Percentiles rank a stretch among this genome's conserved stretches.
Conservation (phyloP, 1,139 yeast genomes). For the Saccharomyces hybrid region DNA sequence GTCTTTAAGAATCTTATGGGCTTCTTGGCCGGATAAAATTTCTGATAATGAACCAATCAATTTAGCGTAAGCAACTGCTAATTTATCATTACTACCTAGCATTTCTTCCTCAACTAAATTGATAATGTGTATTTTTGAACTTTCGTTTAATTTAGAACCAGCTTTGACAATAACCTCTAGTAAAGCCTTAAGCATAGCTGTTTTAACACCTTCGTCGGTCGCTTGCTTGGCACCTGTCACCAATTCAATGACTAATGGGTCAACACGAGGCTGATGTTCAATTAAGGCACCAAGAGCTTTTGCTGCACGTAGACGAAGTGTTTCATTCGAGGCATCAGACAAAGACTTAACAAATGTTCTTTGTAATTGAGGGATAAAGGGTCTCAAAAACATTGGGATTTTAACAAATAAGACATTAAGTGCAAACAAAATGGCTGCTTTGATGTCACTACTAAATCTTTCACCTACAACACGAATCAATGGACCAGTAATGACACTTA, state of each 20-base stretch:
- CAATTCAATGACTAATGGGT: slow-evolving; percentile 80
- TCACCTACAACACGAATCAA: slow-evolving; percentile 97
- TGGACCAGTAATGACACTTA: slow-evolving; percentile 94
- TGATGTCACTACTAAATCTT: slow-evolving; percentile 80
- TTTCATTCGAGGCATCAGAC: slow-evolving; percentile 65
- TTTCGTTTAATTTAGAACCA: slow-evolving; percentile 68
- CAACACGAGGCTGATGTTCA: slow-evolving; percentile 87
- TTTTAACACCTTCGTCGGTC: slow-evolving; percentile 59
- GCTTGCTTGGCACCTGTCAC: slow-evolving; percentile 64
- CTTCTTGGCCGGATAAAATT: slow-evolving; percentile 59
- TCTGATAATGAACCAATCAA: slow-evolving; percentile 70
- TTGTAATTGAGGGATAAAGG: slow-evolving; percentile 95
- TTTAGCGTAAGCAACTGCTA: slow-evolving; percentile 69
- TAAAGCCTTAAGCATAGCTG: slow-evolving; percentile 80
- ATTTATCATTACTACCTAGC: slow-evolving; percentile 45
- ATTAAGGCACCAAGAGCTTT: slow-evolving; percentile 81
- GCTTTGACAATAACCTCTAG: slow-evolving; percentile 76
- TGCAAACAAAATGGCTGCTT: slow-evolving; percentile 83
- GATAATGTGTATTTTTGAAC: slow-evolving; percentile 62
- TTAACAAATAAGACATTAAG: slow-evolving; percentile 68
- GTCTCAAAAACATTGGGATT: slow-evolving; percentile 86
- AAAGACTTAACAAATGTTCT: slow-evolving; percentile 92
- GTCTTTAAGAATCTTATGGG: slow-evolving; percentile 47
- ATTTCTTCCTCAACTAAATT: slow-evolving; percentile 72
- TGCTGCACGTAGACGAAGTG: slow-evolving; percentile 79